phyloP scores from a whole-genome alignment of 2,329 filamentous ascomycete genomes.

The Delphinella strobiligena region DNA sequence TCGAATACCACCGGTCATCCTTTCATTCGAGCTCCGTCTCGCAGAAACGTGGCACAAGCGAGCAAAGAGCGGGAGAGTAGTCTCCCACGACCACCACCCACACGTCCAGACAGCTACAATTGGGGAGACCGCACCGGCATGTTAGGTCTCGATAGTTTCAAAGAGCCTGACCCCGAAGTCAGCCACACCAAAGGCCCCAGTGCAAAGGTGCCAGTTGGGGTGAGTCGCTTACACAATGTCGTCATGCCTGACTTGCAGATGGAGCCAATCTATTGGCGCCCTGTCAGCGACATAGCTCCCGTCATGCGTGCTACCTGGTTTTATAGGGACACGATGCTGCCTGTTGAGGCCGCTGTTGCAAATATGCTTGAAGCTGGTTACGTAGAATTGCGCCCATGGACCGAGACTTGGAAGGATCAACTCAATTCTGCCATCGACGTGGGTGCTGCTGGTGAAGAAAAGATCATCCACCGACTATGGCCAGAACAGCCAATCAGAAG shows the following conservation, averaged over 20 bases:
- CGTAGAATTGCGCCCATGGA: slow-evolving; percentile 74
- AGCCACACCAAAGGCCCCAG: slow-evolving; percentile 19
- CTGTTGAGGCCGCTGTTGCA: slow-evolving; percentile 71
- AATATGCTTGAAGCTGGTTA: slow-evolving; percentile 93
- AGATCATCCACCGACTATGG: slow-evolving; percentile 77
- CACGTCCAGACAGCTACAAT: slow-evolving; percentile 34
- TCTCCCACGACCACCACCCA: slow-evolving; percentile 20
- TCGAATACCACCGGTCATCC: slow-evolving; percentile 34
- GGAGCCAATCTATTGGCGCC: slow-evolving; percentile 97
- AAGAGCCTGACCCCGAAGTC: slow-evolving; percentile 8
- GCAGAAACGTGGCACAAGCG: slow-evolving; percentile 22
- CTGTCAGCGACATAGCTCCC: slow-evolving; percentile 73
- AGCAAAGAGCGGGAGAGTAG: slow-evolving; percentile 14
- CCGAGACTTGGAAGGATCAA: slow-evolving; percentile 85
- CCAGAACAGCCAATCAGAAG: slow-evolving; percentile 50
- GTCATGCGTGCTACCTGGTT: slow-evolving; percentile 92
- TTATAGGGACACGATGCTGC: slow-evolving; percentile 88
- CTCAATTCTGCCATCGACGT: slow-evolving; percentile 82
- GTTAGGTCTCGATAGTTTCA: slow-evolving; percentile 13
- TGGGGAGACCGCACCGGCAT: slow-evolving; percentile 31
- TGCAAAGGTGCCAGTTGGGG: slow-evolving; percentile 66
- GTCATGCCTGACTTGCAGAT: slow-evolving; percentile 67
- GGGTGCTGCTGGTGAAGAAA: slow-evolving; percentile 80
- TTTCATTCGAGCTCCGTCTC: slow-evolving; percentile 38
- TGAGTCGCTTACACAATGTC: slow-evolving; percentile 83